A percentile compares a stretch with the other conserved stretches of the same genome.
phyloP scores from a whole-genome alignment of 2,329 filamentous ascomycete species.

The Nothophaeocryptopus gaeumannii region DNA sequence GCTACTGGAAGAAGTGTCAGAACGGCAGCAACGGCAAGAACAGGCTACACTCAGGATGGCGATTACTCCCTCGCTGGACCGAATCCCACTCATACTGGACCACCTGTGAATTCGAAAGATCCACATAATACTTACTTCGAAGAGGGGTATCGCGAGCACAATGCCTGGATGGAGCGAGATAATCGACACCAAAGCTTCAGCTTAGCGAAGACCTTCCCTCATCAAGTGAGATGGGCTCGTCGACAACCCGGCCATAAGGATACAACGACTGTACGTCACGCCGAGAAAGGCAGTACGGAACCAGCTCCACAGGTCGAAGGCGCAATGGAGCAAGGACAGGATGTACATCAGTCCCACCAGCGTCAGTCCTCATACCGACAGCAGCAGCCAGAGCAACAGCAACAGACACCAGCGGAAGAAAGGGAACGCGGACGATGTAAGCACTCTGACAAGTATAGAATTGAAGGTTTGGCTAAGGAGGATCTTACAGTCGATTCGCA shows the following conservation, averaged over 20 bases:
- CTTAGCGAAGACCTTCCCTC: conserved; percentile 28
- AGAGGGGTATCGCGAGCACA: conserved; percentile 27
- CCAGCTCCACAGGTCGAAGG: conserved; percentile 23
- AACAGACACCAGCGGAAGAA: not conserved
- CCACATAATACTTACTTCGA: conserved; percentile 29
- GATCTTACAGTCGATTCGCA: conserved; percentile 10
- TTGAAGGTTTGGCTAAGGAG: not conserved
- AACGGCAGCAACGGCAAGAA: conserved; percentile 7
- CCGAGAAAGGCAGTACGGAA: conserved; percentile 26
- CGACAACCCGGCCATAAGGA: conserved; percentile 9
- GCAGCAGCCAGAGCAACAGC: not conserved
- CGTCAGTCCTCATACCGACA: not conserved
- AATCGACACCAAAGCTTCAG: conserved; percentile 25
- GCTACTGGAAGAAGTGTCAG: conserved; percentile 10
- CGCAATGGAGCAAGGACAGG: conserved; percentile 9
- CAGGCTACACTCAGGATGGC: conserved; percentile 12
- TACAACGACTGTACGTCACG: conserved; percentile 12
- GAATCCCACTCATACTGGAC: not conserved
- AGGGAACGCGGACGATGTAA: conserved; percentile 7
- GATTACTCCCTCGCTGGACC: conserved; percentile 21
- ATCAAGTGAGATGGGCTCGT: conserved; percentile 23
- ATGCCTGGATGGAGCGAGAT: conserved; percentile 27
- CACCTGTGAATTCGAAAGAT: conserved; percentile 21
- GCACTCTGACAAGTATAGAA: conserved; percentile 1
- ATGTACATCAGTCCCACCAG: no score